These are phyloP conservation scores for Gremmenia infestans DNA, from an alignment of 2,329 filamentous ascomycete genomes.

Conservation along the genomic window DNA sequence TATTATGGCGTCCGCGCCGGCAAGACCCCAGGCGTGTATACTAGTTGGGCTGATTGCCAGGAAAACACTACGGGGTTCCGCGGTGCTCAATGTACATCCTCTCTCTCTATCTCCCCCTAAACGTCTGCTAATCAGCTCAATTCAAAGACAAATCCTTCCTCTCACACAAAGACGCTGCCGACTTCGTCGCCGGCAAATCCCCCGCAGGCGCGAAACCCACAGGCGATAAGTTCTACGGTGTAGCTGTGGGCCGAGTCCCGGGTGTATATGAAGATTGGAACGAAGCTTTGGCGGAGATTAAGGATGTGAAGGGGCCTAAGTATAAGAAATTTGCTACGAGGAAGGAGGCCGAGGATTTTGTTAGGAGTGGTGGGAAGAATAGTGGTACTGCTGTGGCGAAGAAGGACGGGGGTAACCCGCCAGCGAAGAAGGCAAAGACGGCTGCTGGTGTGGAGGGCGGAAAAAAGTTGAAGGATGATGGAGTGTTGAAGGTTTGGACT, in stretches of 20 bases:
- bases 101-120: not conserved
- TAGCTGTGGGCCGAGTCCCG: constrained; percentile 52
- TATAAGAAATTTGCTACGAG: constrained; percentile 65
- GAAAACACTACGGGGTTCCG: constrained; percentile 54
- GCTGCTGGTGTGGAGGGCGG: constrained; percentile 3
- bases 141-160: constrained; percentile 72
- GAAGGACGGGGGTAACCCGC: constrained; percentile 19
- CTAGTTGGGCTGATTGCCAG: constrained; percentile 56
- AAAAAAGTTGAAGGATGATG: constrained; percentile 13
- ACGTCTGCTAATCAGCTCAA: constrained; percentile 12
- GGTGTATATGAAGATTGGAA: constrained; percentile 63
- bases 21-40: constrained; percentile 55
- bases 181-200: constrained; percentile 61
- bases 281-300: constrained; percentile 67
- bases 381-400: constrained; percentile 21
- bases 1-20: constrained; percentile 60
- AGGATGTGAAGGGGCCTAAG: constrained; percentile 63
- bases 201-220: constrained; percentile 23
- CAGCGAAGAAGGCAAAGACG: constrained; percentile 17
- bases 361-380: constrained; percentile 41
- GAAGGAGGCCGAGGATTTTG: constrained; percentile 73
- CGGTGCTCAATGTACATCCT: constrained; percentile 62
- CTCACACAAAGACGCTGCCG: constrained; percentile 68
- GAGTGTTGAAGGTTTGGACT: constrained; percentile 49
- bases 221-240: constrained; percentile 51